Evolutionary conservation across 2,329 filamentous ascomycete species (phyloP).

Genomic region (Epichloe coenophiala): DNA sequence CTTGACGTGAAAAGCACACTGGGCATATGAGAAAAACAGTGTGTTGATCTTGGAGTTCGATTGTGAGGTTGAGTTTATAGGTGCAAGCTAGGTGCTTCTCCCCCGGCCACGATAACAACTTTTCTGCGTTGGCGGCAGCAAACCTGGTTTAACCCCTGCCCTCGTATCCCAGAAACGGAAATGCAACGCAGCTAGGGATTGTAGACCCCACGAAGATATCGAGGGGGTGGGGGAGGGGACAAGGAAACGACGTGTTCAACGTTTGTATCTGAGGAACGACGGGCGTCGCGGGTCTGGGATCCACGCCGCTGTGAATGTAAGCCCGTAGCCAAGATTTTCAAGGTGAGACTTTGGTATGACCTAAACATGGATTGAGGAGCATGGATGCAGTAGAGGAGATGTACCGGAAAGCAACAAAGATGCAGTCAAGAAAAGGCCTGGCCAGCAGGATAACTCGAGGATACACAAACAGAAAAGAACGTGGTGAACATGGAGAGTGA

Average conservation of each 20-base stretch:
- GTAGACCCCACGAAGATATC: background rate
- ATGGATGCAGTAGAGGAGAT: background rate
- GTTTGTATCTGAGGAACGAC: background rate
- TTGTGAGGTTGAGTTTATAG: background rate
- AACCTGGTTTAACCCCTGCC: constrained; percentile 1
- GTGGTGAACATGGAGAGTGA: background rate
- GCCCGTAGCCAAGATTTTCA: background rate
- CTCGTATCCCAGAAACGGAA: background rate
- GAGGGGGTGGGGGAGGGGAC: background rate
- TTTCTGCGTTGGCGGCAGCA: background rate
- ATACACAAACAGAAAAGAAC: background rate
- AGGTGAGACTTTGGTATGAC: background rate
- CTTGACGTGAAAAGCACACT: background rate
- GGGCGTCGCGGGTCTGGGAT: background rate
- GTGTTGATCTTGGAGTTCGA: background rate
- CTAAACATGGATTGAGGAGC: background rate
- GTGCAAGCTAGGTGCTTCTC: background rate
- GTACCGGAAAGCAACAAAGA: background rate
- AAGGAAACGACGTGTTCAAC: background rate
- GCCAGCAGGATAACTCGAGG: constrained; percentile 6
- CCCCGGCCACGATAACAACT: background rate
- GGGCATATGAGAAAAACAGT: background rate
- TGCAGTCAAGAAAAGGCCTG: constrained; percentile 1
- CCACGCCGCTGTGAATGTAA: background rate
- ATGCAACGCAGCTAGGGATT: background rate